Evolutionary conservation across 139 green algal genomes (phyloP), one percentile per base, ranked within the genome.

Genomic region (Edaphochlamys debaryana): DNA sequence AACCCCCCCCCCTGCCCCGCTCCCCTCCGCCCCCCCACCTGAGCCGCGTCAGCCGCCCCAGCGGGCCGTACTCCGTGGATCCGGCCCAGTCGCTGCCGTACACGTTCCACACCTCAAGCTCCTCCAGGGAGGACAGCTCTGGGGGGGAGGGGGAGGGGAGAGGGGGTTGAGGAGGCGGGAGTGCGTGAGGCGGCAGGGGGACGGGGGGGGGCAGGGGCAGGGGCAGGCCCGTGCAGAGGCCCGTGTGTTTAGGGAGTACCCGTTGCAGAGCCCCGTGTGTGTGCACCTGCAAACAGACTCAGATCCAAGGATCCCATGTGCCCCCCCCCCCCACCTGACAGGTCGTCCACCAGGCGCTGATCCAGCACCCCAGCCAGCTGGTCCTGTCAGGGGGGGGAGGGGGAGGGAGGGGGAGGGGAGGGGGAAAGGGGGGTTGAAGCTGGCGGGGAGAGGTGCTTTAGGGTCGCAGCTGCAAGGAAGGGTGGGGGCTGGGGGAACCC

Each of bases 71-170:
- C 58, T 80, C 58, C 29, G 40, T 58, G 29, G 37, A 17, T 29
- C 30, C 4, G 36, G 34, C 19, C 74, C 74, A 80, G 38, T 80
- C 74, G 19, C 34, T 70, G 56, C 74, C 74, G 74, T 80, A 80
- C 74, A 80, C 74, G 5, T 58, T 80, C 74, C 74, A 80, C 29
- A 80, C 41, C 54, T 80, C 74, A 9, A 80, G 58, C 58, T 80
- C 74, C 74, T 80, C 74, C 58, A 80, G 54, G 30, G 5, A 22
- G 29, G 58, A 5, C 74, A 80, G 56, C 38, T 42, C 74, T 80
- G 56, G 22, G 54, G 54, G n/a, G n/a, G n/a, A n/a, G n/a, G n/a
- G n/a, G n/a, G n/a, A n/a, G n/a, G n/a, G n/a, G n/a, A n/a, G n/a
- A n/a, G n/a, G n/a, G n/a, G n/a, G n/a, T n/a, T n/a, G n/a, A n/a